Evolutionary conservation across 202 grass and related monocot species (phyloP).

Genomic region (Setaria viridis): DNA sequence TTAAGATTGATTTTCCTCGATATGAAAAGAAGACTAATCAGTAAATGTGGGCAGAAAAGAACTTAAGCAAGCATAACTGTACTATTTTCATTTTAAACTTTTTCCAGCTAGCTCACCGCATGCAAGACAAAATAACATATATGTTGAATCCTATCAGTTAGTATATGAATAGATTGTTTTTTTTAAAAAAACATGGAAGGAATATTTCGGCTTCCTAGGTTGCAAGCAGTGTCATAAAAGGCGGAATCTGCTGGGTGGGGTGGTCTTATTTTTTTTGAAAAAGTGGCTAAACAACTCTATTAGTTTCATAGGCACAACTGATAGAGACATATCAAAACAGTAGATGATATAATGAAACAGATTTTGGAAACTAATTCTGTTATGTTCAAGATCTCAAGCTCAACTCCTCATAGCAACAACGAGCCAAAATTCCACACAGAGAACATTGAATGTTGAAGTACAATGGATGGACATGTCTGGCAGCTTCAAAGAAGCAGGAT

Average conservation of each 20-base stretch:
- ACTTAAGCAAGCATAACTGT: not conserved
- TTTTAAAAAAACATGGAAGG: not conserved
- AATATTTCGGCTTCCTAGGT: not conserved
- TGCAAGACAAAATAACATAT: not conserved
- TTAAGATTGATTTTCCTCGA: constrained; percentile 10
- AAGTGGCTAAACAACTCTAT: not conserved
- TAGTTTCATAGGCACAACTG: not conserved
- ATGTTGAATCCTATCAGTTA: not conserved
- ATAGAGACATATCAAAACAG: not conserved
- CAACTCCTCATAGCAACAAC: not conserved
- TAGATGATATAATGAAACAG: not conserved
- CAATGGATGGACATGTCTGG: not conserved
- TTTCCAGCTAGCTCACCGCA: not conserved
- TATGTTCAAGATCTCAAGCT: not conserved
- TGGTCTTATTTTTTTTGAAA: not conserved
- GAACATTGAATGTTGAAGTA: not conserved
- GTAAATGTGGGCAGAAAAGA: not conserved
- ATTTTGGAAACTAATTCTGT: not conserved
- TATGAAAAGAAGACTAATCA: constrained; percentile 25
- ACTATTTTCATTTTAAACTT: no score
- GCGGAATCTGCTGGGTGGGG: not conserved
- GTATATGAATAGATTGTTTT: constrained; percentile 13
- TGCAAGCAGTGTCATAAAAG: not conserved
- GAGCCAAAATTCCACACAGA: not conserved
- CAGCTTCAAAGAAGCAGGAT: not conserved